Base-by-base conservation (phyloP, 2,329 filamentous ascomycete genomes). In the Exserohilum rostratum region DNA sequence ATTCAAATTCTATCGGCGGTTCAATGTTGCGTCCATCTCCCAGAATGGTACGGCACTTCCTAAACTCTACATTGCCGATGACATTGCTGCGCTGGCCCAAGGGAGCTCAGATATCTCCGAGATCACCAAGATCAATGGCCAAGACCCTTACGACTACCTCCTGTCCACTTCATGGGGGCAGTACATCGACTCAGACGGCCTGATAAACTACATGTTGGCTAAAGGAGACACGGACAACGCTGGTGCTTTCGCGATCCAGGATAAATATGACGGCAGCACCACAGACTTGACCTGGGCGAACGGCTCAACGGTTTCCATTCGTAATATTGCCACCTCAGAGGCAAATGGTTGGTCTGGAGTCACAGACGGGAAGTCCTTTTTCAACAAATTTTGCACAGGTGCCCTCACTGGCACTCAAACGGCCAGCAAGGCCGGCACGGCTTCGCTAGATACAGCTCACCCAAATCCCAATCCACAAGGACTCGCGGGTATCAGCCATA, bases 351-450 rank as follows among this genome's bases (percentile, higher is more conserved):
- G 77, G 52, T 56, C 55, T 29, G 57, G 64, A 17, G 57, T 76
- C 10, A 62, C 56, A 2, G 69, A 73, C 49, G 78, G 77, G 6
- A 37, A 67, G 5, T 66, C 68, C 2, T 77, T 79, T 53, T 79
- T 76, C 53, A 18, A 70, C 6, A 61, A 57, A 13, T 78, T 77
- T 50, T 70, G 66, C 50, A 62, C 43, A 2, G 69, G 67, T 7
- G 9, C 25, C 15, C 53, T 43, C 2, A 33, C 42, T 3, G 18
- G 35, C 4, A 5, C 47, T 18, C 10, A 22, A 9, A 40, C 51
- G 22, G 53, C 53, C 5, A 51, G 34, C 10, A 64, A 60, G 25
- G 34, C 10, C 18, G n/a, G 9, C 30, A 17, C 55, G 6, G 29
- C 9, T 5, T 37, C 44, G 11, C n/a, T 15, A 12, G 15, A 45